Base-by-base conservation (phyloP, 1,284 basidiomycete genomes). In the Ustilago crameri region DNA sequence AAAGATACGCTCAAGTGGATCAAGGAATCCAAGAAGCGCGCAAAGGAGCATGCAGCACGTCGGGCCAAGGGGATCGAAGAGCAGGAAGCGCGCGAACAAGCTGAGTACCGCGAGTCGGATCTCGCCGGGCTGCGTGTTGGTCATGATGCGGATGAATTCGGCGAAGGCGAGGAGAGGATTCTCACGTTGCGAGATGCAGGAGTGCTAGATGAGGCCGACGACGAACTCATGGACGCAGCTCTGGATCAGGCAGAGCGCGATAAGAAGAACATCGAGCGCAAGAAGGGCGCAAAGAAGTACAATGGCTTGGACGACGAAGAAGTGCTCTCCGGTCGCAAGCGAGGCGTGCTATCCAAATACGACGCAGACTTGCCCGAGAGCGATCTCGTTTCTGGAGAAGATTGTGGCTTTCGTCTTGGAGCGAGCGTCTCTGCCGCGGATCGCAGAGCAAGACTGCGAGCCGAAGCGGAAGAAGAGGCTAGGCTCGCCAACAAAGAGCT, bases 301-400 rank as follows among this genome's bases (percentile, higher is more conserved):
- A 95, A 92, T 0, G 95, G 95, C 22, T 93, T 94, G 81, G 95
- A 99, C 79, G 95, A 99, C 76, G 93, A 96, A 3, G 95, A 97
- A 79, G 66, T 55, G 4, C 17, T 38, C 3, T 87, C 79, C 41
- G 93, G 92, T 20, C 87, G 90, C 86, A 93, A 92, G 82, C 88
- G 89, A 14, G 88, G 91, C n/a, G 87, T 98, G 34, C 85, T 99
- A 42, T 87, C 91, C 43, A 98, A 99, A 83, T 99, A 99, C 80
- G 95, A 98, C 78, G 92, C 95, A 72, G 91, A 91, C 64, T 86
- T 92, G 64, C 88, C 91, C 69, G 90, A 90, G 24, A 74, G 87
- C 5, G 87, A 59, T 5, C 41, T 57, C 14, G 53, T 34, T 3
- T 46, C 58, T 7, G 30, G 35, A 3, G 42, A 50, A 58, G 68